These are phyloP conservation scores for Sisymbrium irio DNA, from an alignment of 345 rosid species.

Conservation along the genomic window DNA sequence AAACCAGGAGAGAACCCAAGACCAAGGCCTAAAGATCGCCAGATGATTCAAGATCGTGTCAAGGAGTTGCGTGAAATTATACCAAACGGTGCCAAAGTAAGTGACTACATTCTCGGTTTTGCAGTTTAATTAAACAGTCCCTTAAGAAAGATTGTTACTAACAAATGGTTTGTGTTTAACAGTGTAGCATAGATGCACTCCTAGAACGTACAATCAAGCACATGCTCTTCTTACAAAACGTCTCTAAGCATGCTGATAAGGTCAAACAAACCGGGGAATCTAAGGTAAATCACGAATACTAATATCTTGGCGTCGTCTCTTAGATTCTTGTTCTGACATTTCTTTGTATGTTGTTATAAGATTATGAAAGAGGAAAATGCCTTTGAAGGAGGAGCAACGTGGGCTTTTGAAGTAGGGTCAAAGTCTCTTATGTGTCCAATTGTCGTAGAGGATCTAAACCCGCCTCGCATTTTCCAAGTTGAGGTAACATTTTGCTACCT, in stretches of 20 bases:
- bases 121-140: background rate
- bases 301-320: background rate
- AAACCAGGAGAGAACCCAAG: constrained; percentile 94
- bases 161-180: constrained; percentile 23
- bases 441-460: constrained; percentile 87
- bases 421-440: constrained; percentile 87
- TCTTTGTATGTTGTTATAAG: constrained; percentile 36
- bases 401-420: constrained; percentile 98
- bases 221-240: constrained; percentile 98
- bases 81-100: constrained; percentile 93
- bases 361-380: constrained; percentile 52
- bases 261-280: constrained; percentile 79
- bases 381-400: constrained; percentile 76
- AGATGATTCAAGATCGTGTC: constrained; percentile 98
- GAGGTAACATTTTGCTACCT: constrained; percentile 48
- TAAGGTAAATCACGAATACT: constrained; percentile 45
- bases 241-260: constrained; percentile 90
- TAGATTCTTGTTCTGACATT: background rate
- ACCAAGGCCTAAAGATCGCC: constrained; percentile 99
- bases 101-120: background rate
- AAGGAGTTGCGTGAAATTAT: constrained; percentile 97
- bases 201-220: constrained; percentile 94
- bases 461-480: constrained; percentile 87
- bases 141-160: background rate
- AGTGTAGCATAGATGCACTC: constrained; percentile 99